These are phyloP conservation scores for Trifolium fragiferum DNA, from an alignment of 306 rosid species.

Conservation along the genomic window DNA sequence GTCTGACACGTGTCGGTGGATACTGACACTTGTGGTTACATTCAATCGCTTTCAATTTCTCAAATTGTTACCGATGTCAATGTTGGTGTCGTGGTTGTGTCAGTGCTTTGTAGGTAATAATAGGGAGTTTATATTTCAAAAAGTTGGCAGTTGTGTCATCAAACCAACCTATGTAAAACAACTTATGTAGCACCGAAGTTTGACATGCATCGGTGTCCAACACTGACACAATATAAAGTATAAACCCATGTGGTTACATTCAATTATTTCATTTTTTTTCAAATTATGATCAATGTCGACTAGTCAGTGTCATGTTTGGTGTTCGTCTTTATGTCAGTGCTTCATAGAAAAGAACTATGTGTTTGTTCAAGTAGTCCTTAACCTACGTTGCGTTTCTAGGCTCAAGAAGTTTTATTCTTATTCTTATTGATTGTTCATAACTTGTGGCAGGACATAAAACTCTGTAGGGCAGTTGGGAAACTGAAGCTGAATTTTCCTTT, in stretches of 20 bases:
- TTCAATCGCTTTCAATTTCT: neutral
- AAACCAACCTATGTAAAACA: neutral
- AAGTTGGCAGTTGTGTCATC: slow-evolving; percentile 21
- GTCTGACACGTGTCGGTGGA: neutral
- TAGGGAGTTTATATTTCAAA: neutral
- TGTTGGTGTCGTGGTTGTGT: neutral
- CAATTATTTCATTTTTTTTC: neutral
- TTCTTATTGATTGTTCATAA: slow-evolving; percentile 52
- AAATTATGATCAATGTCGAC: neutral
- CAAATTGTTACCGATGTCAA: neutral
- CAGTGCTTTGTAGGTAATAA: neutral
- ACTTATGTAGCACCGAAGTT: neutral
- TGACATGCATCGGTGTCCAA: neutral
- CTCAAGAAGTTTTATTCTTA: slow-evolving; percentile 22
- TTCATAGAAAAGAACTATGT: neutral
- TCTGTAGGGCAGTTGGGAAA: slow-evolving; percentile 42
- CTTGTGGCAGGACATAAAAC: slow-evolving; percentile 53
- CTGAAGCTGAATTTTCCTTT: slow-evolving; percentile 44
- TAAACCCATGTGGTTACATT: neutral
- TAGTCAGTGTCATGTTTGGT: neutral
- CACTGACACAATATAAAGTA: neutral
- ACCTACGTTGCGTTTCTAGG: slow-evolving; percentile 28
- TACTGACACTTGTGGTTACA: neutral
- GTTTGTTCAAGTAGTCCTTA: slow-evolving; percentile 22
- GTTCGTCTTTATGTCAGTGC: neutral